Conservation (phyloP, 164 flowering plant genomes). For the Nymphaea thermarum region DNA sequence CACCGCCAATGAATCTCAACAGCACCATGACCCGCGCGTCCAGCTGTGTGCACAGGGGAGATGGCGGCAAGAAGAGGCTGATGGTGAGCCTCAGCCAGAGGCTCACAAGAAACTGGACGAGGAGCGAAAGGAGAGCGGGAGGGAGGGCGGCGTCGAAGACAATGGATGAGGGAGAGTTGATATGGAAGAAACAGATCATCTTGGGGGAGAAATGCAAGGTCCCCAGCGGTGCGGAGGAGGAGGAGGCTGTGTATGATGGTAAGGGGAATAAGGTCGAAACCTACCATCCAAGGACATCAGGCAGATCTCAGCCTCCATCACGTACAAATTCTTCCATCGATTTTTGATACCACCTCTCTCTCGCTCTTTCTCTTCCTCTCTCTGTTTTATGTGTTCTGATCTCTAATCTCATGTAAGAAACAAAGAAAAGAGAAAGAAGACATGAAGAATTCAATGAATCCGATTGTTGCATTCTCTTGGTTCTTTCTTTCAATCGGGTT, state of each 20-base stretch:
- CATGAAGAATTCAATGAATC: too few species aligned
- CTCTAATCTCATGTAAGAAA: too few species aligned
- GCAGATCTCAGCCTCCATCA: slow-evolving; percentile 21
- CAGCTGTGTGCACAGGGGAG: neutral
- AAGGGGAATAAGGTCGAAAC: slow-evolving; percentile 33
- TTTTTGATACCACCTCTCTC: neutral
- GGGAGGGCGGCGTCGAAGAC: neutral
- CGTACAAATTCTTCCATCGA: slow-evolving; percentile 14
- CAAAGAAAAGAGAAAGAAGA: too few species aligned
- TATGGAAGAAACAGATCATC: slow-evolving; percentile 69
- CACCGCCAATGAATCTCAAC: too few species aligned
- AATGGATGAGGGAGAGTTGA: slow-evolving; percentile 19
- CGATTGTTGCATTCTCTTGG: too few species aligned
- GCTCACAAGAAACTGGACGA: neutral
- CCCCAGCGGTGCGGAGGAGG: slow-evolving; percentile 20
- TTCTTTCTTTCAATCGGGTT: too few species aligned
- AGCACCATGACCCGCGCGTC: neutral
- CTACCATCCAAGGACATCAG: slow-evolving; percentile 12
- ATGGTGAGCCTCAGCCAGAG: slow-evolving; percentile 18
- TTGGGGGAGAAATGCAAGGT: slow-evolving; percentile 63
- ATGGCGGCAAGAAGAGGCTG: slow-evolving; percentile 5
- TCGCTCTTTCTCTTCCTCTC: neutral
- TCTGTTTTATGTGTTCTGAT: too few species aligned
- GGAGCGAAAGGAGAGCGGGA: slow-evolving; percentile 7
- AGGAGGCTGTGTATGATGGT: slow-evolving; percentile 31